Evolutionary conservation across 306 rosid species (phyloP), one percentile per base, ranked within the genome.

Genomic region (Castanea crenata): DNA sequence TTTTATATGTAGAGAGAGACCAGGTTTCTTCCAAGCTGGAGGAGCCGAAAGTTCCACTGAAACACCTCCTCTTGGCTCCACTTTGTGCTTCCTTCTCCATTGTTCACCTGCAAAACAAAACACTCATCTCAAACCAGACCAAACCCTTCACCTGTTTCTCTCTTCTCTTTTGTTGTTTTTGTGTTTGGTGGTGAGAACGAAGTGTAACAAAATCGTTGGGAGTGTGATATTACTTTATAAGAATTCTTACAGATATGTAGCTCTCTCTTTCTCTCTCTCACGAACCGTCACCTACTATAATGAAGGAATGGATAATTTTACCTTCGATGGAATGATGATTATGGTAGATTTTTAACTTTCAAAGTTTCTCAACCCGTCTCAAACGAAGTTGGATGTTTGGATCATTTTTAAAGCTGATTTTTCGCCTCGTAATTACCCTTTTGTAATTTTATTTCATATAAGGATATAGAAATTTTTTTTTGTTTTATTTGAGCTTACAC

Each of bases 21-120:
- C 99, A 91, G 85, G 85, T 88, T 94, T 94, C 86, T 90, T 91
- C 99, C 99, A 94, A 78, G 92, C 61, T 77, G 88, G 70, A 86
- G 99, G 97, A 62, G 99, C 99, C n/a, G 92, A 85, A 31, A 94
- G 97, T 86, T 92, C 95, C 6, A 92, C 88, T 2, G 93, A 88
- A n/a, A 89, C 64, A 31, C 74, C 56, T 94, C 97, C 20, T 93
- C 87, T 79, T 81, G 74, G 11, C 79, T 31, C 82, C 76, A 74
- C 76, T 75, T 29, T 78, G 92, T 4, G 83, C 56, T 58, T 83
- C 89, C 87, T 73, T 85, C 64, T 69, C 81, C 86, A 83, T 81
- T 54, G 46, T 15, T 2, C 31, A 52, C 76, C 61, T 57, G 59
- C 79, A 46, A n/a, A 19, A 70, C 75, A 57, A 19, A 38, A 10